Evolutionary conservation across 768 basidiomycete genomes (phyloP).

Genomic region (Lanmaoa pseudosensibilis): DNA sequence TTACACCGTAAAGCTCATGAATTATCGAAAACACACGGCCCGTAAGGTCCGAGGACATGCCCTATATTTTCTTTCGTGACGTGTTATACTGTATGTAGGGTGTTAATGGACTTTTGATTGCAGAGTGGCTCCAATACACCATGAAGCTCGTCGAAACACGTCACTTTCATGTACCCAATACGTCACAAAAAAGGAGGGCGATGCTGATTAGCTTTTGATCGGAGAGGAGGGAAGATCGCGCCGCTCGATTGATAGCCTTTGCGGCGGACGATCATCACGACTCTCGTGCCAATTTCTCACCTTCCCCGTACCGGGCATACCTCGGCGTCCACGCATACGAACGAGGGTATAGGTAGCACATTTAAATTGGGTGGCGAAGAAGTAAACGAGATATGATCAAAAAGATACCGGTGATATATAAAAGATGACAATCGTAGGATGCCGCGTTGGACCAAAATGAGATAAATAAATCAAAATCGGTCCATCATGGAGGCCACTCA

Average conservation of each 20-base stretch:
- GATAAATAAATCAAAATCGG: constrained; percentile 2
- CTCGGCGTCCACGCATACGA: background rate
- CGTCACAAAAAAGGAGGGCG: background rate
- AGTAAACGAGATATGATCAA: constrained; percentile 2
- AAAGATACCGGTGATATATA: background rate
- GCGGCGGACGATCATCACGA: background rate
- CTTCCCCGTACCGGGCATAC: background rate
- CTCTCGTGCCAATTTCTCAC: background rate
- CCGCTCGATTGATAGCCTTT: background rate
- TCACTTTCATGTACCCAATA: too few relatives aligned
- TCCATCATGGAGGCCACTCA: background rate
- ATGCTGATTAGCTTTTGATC: background rate
- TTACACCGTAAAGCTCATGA: too few relatives aligned
- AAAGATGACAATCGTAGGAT: background rate
- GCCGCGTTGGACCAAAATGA: background rate
- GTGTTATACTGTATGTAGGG: too few relatives aligned
- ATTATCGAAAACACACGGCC: too few relatives aligned
- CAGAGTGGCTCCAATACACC: too few relatives aligned
- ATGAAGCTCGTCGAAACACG: too few relatives aligned
- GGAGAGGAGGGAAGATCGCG: background rate
- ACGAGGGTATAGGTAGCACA: constrained; percentile 7
- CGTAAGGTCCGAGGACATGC: too few relatives aligned
- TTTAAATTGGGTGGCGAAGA: background rate
- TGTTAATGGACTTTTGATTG: too few relatives aligned
- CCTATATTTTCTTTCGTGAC: too few relatives aligned